phyloP scores from a whole-genome alignment of 768 basidiomycete genomes.

The Boletus vinaceobasis region DNA sequence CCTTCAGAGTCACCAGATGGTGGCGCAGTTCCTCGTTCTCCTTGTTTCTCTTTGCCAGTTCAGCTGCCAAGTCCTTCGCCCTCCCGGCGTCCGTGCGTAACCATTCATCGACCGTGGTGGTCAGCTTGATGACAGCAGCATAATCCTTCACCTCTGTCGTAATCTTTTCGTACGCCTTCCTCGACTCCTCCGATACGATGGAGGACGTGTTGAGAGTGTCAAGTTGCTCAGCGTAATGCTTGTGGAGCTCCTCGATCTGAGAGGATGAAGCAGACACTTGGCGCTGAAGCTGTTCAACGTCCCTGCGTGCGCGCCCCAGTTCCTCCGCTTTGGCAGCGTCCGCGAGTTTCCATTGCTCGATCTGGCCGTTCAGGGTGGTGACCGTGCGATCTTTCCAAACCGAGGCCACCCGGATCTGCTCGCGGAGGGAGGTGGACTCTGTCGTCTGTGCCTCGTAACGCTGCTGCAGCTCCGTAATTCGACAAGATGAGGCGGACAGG shows the following conservation, averaged over 20 bases:
- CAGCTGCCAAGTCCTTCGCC: neutral
- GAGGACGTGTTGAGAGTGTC: too few species aligned
- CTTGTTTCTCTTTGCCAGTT: slow-evolving; percentile 4
- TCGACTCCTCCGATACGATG: too few species aligned
- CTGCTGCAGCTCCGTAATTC: neutral
- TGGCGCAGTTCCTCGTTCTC: neutral
- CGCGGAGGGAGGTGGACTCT: too few species aligned
- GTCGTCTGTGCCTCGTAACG: neutral
- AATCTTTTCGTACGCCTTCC: too few species aligned
- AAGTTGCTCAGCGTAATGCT: neutral
- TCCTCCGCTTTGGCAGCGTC: neutral
- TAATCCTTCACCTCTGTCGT: too few species aligned
- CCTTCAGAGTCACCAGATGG: neutral
- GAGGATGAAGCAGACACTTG: neutral
- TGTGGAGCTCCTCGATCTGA: neutral
- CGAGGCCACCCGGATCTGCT: too few species aligned
- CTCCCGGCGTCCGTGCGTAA: too few species aligned
- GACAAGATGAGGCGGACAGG: neutral
- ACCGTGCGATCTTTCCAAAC: too few species aligned
- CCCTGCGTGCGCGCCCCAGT: neutral
- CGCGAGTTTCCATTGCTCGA: neutral
- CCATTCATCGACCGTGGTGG: too few species aligned
- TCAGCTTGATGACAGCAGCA: too few species aligned
- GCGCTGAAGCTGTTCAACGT: neutral
- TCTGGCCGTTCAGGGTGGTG: too few species aligned